These are phyloP conservation scores for Arthrobotrys pseudoclavata DNA, from an alignment of 2,329 filamentous ascomycete genomes.

Conservation along the genomic window DNA sequence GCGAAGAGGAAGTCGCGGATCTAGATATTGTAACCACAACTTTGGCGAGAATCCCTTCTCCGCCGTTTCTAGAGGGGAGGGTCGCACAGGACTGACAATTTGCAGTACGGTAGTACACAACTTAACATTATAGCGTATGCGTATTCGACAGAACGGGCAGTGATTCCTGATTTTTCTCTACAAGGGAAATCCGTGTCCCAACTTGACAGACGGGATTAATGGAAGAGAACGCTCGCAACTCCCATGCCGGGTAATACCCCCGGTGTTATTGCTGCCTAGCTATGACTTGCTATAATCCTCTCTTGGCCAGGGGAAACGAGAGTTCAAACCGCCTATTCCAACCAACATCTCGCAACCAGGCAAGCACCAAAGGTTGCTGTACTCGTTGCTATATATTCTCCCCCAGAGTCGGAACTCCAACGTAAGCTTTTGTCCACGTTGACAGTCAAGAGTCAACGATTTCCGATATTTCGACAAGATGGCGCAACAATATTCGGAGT, in stretches of 20 bases:
- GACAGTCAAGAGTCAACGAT: conserved; percentile 15
- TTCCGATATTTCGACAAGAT: conserved; percentile 26
- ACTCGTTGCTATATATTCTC: conserved; percentile 39
- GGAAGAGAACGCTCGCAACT: not conserved
- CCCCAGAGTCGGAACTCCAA: conserved; percentile 37
- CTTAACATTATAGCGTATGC: conserved; percentile 32
- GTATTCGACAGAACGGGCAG: not conserved
- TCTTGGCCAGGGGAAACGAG: not conserved
- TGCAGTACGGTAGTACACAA: conserved; percentile 45
- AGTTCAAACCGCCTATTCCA: conserved; percentile 5
- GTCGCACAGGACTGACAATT: conserved; percentile 37
- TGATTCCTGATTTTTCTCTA: not conserved
- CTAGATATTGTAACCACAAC: conserved; percentile 10
- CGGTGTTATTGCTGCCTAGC: conserved; percentile 48
- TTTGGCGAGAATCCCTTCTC: conserved; percentile 38
- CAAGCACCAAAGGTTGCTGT: not conserved
- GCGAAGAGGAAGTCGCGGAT: conserved; percentile 43
- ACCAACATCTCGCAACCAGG: conserved; percentile 19
- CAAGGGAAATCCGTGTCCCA: not conserved
- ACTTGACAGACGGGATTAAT: conserved; percentile 9
- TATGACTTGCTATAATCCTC: not conserved
- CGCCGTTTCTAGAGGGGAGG: conserved; percentile 13
- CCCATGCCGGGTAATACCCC: conserved; percentile 8
- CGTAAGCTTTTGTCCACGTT: conserved; percentile 60
- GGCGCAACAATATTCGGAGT: conserved; percentile 53